These are phyloP conservation scores for Alternaria sp. DNA, from an alignment of 2,329 filamentous ascomycete species.

Conservation along the genomic window DNA sequence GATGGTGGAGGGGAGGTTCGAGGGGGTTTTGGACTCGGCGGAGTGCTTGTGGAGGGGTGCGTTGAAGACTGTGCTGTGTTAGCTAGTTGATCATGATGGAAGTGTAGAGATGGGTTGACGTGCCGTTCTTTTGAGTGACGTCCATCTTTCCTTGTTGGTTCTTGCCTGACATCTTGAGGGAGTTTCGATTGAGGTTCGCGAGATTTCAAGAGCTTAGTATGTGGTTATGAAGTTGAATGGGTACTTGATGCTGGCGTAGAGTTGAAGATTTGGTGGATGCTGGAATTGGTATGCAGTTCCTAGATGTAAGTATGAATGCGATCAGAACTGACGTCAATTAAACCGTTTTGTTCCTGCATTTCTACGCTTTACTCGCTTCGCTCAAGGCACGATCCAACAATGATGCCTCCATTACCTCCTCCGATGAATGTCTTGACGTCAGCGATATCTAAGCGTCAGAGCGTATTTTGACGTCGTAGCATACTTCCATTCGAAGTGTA, in stretches of 20 bases:
- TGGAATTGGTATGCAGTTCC: background rate
- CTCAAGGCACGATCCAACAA: slow-evolving; percentile 4
- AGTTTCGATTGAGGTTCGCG: slow-evolving; percentile 13
- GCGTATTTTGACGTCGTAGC: background rate
- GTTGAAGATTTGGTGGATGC: background rate
- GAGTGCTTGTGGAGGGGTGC: slow-evolving; percentile 35
- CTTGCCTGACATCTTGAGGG: slow-evolving; percentile 21
- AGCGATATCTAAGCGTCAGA: slow-evolving; percentile 2
- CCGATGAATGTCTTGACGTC: slow-evolving; percentile 16
- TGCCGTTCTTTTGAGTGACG: slow-evolving; percentile 38
- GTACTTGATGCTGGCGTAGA: background rate
- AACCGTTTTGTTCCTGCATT: background rate
- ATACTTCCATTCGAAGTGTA: background rate
- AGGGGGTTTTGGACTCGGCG: slow-evolving; percentile 1
- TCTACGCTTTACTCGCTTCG: background rate
- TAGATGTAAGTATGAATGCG: background rate
- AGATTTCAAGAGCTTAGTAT: background rate
- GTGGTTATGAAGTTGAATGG: background rate
- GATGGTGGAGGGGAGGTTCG: slow-evolving; percentile 7
- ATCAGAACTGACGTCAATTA: background rate
- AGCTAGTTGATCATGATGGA: background rate
- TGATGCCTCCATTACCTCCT: slow-evolving; percentile 16
- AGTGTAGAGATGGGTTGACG: background rate
- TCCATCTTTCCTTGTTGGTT: slow-evolving; percentile 32
- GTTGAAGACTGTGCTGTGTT: slow-evolving; percentile 24